Base-by-base conservation (phyloP, 169 alveolate genomes). In the Plasmodium malariae region DNA sequence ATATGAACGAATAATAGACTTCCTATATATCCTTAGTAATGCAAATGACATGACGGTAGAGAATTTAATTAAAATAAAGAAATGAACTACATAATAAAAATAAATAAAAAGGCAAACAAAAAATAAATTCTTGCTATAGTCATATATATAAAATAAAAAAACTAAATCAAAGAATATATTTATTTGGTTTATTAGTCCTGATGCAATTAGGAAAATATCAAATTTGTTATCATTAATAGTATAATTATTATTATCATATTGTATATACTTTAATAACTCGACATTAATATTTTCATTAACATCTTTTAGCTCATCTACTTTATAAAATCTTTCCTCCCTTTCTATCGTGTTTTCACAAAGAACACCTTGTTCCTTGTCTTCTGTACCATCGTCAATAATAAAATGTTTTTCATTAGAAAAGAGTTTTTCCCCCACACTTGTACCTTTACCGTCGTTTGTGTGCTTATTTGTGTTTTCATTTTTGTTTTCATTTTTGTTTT, bases 161-260 rank as follows among this genome's bases (percentile, higher is more conserved):
- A 83, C 17, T 7, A 83, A 28, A 36, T 83, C 91, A 51, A 9
- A 65, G 28, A 83, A 83, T 0, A 54, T 83, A 65, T 83, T 83
- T 83, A 83, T 21, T 57, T 83, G 91, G n/a, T 83, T 83, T 21
- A 83, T 65, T 12, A 83, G 30, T 0, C 91, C 91, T 9, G 91
- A 30, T 9, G 54, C 19, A 3, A 67, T 67, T 30, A 83, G 45
- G 37, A 83, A 83, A 1, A 67, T 26, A 83, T 83, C 91, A 57
- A 21, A 83, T 67, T 71, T 54, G 30, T 37, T 11, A 57, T 59
- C 49, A 30, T 34, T 60, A 7, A 83, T 67, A 5, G 91, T 67
- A 57, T 83, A 83, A 30, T 83, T 83, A 17, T 83, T 83, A 48
- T 83, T 83, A 24, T 83, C 91, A 57, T 67, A 83, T 45, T 83